phyloP scores from a whole-genome alignment of 306 rosid species.

The Lupinus albus region DNA sequence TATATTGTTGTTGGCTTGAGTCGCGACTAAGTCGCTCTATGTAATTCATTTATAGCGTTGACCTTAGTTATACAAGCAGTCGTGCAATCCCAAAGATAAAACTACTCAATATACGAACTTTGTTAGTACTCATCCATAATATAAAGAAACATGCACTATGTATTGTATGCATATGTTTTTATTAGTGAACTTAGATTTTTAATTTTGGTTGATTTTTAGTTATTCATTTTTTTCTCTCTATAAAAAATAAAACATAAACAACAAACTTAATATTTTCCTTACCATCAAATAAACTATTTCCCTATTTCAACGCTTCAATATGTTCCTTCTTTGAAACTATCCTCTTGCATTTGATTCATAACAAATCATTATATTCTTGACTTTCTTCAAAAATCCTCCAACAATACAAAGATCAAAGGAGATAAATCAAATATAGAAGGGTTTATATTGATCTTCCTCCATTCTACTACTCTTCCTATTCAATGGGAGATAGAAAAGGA shows the following conservation, averaged over 20 bases:
- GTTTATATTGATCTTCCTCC: conserved; percentile 34
- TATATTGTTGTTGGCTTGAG: no score
- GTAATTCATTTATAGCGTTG: no score
- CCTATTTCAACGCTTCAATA: conserved; percentile 51
- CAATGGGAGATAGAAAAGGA: conserved; percentile 72
- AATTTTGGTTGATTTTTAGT: neutral
- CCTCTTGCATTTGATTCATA: conserved; percentile 17
- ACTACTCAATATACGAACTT: no score
- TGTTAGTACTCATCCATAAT: no score
- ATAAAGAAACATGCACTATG: no score
- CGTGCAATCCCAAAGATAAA: no score
- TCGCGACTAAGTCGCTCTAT: no score
- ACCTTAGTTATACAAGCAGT: no score
- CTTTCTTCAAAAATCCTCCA: conserved; percentile 25
- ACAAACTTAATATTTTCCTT: conserved; percentile 28
- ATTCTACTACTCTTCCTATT: conserved; percentile 32
- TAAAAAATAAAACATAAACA: neutral
- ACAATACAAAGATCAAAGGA: conserved; percentile 10
- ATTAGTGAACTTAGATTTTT: no score
- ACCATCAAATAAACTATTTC: conserved; percentile 41
- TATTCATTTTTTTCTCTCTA: neutral
- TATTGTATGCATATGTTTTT: no score
- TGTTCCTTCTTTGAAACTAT: conserved; percentile 35
- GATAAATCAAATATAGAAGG: neutral
- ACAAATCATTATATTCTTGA: conserved; percentile 37